Conservation (phyloP, 176 grass and related monocot genomes). For the Puya raimondii region DNA sequence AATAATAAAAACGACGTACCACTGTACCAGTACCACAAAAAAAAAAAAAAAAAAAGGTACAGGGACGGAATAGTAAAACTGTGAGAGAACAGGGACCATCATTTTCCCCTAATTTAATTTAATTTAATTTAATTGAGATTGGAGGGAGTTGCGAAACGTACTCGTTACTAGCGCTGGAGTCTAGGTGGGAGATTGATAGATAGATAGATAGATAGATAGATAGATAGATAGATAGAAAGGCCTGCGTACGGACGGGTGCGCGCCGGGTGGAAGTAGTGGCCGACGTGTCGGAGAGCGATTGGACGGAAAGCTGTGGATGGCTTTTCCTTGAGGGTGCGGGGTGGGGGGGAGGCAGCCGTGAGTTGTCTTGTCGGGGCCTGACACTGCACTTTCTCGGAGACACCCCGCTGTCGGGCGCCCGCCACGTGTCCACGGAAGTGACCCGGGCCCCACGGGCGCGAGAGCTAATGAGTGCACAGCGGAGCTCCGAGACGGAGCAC, state of each 20-base stretch:
- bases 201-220: background rate
- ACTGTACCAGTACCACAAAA: no score
- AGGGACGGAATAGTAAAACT: no score
- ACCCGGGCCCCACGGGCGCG: background rate
- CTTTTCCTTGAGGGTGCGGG: no score
- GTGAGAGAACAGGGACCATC: no score
- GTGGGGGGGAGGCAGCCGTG: background rate
- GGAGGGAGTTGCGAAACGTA: background rate
- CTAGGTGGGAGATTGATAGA: background rate
- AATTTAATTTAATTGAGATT: no score
- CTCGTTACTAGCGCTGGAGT: background rate
- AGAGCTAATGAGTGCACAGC: conserved; percentile 24
- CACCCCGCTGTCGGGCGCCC: conserved; percentile 10
- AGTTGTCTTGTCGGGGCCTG: conserved; percentile 50
- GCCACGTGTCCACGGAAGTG: background rate
- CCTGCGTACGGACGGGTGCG: conserved; percentile 9
- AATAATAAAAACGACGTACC: no score
- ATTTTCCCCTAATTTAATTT: no score
- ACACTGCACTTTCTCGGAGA: conserved; percentile 3
- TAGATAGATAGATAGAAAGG: background rate
- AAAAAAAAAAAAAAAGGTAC: no score
- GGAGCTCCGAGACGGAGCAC: conserved; percentile 14
- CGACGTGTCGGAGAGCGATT: conserved; percentile 53
- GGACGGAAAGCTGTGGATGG: conserved; percentile 39
- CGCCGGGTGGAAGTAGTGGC: background rate